Conservation (phyloP, 805 yeast genomes). For the Yamadazyma kitorensis region DNA sequence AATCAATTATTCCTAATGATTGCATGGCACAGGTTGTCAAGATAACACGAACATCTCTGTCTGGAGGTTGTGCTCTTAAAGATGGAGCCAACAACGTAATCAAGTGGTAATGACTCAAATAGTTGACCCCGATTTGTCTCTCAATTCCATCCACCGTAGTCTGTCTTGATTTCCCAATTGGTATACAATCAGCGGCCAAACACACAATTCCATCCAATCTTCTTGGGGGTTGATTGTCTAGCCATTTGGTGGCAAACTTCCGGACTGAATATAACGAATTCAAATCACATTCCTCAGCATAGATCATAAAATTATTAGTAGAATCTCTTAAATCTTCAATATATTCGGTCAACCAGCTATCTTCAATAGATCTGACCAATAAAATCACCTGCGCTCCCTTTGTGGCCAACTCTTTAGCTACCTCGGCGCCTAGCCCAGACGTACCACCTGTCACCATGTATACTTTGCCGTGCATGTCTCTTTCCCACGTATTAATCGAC, state of each 20-base stretch:
- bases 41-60: conserved; percentile 84
- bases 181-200: conserved; percentile 80
- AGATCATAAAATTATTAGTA: conserved; percentile 71
- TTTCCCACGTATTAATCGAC: conserved; percentile 81
- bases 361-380: conserved; percentile 63
- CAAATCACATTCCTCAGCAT: conserved; percentile 89
- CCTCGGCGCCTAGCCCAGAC: conserved; percentile 79
- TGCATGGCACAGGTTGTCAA: conserved; percentile 79
- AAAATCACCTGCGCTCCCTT: conserved; percentile 86
- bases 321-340: conserved; percentile 70
- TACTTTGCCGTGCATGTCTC: conserved; percentile 89
- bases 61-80: conserved; percentile 86
- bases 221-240: conserved; percentile 87
- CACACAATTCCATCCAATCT: conserved; percentile 87
- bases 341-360: conserved; percentile 72
- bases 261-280: conserved; percentile 71
- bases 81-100: conserved; percentile 80
- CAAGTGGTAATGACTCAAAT: conserved; percentile 76
- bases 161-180: conserved; percentile 63
- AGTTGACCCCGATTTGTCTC: conserved; percentile 78
- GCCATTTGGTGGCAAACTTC: conserved; percentile 91
- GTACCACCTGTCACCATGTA: conserved; percentile 90
- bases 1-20: conserved; percentile 64
- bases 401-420: conserved; percentile 69
- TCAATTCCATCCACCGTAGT: conserved; percentile 83